Percentiles rank a stretch among this genome's conserved stretches.
These are phyloP conservation scores for Nevesoporus exiguus DNA, from an alignment of 768 basidiomycete genomes.

Conservation along the genomic window DNA sequence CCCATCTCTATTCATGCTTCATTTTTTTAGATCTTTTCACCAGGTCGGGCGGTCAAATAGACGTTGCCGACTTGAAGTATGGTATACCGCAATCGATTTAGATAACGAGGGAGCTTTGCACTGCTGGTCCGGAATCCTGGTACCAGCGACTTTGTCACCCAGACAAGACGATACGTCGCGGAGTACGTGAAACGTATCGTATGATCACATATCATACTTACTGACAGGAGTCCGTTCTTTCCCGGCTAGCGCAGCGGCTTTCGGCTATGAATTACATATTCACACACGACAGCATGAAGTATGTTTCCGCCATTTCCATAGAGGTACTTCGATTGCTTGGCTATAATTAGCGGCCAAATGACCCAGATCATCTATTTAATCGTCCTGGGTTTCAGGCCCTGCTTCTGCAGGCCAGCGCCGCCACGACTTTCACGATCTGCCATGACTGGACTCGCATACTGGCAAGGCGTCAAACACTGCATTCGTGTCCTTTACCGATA, in stretches of 20 bases:
- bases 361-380: conserved; percentile 20
- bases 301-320: not conserved
- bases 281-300: conserved; percentile 12
- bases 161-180: conserved; percentile 3
- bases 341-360: conserved; percentile 3
- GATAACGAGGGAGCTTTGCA: conserved; percentile 1
- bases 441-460: conserved; percentile 18
- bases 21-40: not conserved
- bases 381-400: not conserved
- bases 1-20: not conserved
- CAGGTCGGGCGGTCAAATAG: not conserved
- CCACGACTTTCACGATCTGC: conserved; percentile 19
- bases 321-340: conserved; percentile 6
- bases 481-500: conserved; percentile 23
- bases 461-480: conserved; percentile 5
- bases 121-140: not conserved
- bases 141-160: not conserved
- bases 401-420: not conserved
- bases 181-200: not conserved
- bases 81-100: not conserved
- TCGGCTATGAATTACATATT: conserved; percentile 8
- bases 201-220: not conserved
- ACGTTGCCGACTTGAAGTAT: not conserved
- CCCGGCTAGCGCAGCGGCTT: conserved; percentile 1
- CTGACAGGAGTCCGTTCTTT: not conserved